phyloP scores from a whole-genome alignment of 202 grass and related monocot genomes.

The Zizania palustris region DNA sequence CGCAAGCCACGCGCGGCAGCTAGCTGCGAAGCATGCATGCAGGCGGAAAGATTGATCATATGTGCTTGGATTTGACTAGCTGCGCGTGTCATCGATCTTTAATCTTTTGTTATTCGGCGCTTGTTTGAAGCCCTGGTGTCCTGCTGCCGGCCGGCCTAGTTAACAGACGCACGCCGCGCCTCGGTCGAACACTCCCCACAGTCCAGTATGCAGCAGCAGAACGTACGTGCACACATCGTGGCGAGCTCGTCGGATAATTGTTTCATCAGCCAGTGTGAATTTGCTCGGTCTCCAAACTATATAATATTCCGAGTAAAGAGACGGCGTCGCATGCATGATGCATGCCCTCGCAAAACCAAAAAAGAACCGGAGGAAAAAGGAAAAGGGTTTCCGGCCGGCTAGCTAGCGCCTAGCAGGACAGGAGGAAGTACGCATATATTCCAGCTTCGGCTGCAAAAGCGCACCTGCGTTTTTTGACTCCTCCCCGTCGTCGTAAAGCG shows the following conservation, averaged over 20 bases:
- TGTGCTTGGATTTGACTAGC: slow-evolving; percentile 27
- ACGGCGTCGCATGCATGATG: background rate
- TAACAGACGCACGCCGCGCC: too few species aligned
- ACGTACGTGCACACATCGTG: too few species aligned
- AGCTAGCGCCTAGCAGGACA: background rate
- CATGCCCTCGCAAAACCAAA: background rate
- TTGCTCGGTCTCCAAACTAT: background rate
- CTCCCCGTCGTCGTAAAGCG: slow-evolving; percentile 25
- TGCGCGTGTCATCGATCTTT: background rate
- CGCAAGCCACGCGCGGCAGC: background rate
- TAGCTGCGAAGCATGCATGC: background rate
- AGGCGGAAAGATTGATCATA: slow-evolving; percentile 23
- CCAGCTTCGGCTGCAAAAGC: slow-evolving; percentile 12
- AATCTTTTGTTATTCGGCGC: background rate
- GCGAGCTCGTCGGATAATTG: too few species aligned
- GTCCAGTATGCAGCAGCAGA: too few species aligned
- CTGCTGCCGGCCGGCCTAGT: too few species aligned
- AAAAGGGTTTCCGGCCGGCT: background rate
- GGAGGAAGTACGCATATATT: slow-evolving; percentile 34
- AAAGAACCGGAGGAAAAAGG: background rate
- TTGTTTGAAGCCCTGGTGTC: background rate
- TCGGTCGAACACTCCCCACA: too few species aligned
- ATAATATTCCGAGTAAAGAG: background rate
- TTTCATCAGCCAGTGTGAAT: too few species aligned
- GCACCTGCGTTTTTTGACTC: slow-evolving; percentile 37